Conservation (phyloP, 2,329 filamentous ascomycete species). For the Sclerotinia glacialis region DNA sequence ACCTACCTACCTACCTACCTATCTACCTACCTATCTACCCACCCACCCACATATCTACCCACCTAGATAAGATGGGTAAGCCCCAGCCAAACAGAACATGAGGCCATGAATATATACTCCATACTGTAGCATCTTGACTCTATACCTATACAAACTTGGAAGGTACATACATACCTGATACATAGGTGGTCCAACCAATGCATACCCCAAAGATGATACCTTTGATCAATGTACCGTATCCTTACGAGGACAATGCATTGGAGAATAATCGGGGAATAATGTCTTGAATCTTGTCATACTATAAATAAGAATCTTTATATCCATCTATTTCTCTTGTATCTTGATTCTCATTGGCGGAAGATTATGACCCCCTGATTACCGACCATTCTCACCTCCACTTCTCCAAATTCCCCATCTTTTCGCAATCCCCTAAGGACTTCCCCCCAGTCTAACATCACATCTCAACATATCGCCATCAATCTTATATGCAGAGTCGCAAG, state of each 20-base stretch:
- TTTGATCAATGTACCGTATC: neutral
- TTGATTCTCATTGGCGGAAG: slow-evolving; percentile 20
- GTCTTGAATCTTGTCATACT: neutral
- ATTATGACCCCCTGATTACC: slow-evolving; percentile 20
- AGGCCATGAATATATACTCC: neutral
- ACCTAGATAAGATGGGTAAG: neutral
- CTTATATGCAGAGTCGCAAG: slow-evolving; percentile 20
- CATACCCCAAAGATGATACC: neutral
- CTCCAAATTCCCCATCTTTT: slow-evolving; percentile 24
- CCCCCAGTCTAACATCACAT: slow-evolving; percentile 12
- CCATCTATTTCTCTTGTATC: neutral
- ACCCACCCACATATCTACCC: neutral
- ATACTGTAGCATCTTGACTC: neutral
- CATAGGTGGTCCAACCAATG: neutral
- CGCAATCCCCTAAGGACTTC: neutral
- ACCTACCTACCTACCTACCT: no score
- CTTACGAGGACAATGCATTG: neutral
- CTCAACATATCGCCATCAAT: slow-evolving; percentile 5
- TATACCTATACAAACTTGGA: neutral
- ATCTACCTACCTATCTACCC: neutral
- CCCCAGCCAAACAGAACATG: neutral
- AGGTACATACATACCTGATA: neutral
- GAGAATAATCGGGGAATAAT: neutral
- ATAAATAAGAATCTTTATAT: neutral
- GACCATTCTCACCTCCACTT: slow-evolving; percentile 18